Conservation (phyloP, 768 basidiomycete genomes). For the Holtermanniella nyarrowii region DNA sequence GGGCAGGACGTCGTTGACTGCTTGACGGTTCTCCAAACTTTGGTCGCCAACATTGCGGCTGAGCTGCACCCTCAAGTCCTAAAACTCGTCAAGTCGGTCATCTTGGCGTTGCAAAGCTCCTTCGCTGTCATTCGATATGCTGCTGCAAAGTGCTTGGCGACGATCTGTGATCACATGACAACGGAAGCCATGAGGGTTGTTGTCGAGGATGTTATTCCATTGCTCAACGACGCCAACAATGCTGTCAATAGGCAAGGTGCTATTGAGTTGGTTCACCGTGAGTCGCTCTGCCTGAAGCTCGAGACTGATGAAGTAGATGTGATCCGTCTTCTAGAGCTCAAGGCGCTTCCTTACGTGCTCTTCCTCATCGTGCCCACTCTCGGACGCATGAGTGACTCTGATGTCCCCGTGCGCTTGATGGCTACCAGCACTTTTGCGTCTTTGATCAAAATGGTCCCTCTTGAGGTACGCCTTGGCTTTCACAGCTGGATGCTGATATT, state of each 20-base stretch:
- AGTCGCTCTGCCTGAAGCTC: slow-evolving; percentile 38
- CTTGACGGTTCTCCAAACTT: slow-evolving; percentile 74
- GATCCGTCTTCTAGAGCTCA: slow-evolving; percentile 81
- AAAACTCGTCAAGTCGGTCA: slow-evolving; percentile 65
- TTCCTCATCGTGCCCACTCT: slow-evolving; percentile 93
- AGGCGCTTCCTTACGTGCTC: slow-evolving; percentile 89
- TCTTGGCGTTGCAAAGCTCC: slow-evolving; percentile 66
- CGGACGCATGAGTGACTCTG: slow-evolving; percentile 90
- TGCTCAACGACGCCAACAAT: slow-evolving; percentile 66
- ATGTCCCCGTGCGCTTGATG: slow-evolving; percentile 81
- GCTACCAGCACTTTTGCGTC: slow-evolving; percentile 97
- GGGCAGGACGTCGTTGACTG: slow-evolving; percentile 61
- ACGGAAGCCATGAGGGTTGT: slow-evolving; percentile 76
- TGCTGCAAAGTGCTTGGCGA: slow-evolving; percentile 76
- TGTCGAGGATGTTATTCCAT: slow-evolving; percentile 72
- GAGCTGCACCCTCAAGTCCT: slow-evolving; percentile 59
- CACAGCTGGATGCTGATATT: neutral
- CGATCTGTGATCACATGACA: slow-evolving; percentile 76
- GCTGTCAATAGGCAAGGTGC: slow-evolving; percentile 76
- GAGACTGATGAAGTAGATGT: slow-evolving; percentile 52
- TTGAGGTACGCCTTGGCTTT: slow-evolving; percentile 56
- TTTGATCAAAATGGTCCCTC: slow-evolving; percentile 93
- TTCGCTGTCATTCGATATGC: slow-evolving; percentile 84
- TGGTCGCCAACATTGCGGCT: slow-evolving; percentile 63
- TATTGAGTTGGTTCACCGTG: slow-evolving; percentile 82